Base-by-base conservation (phyloP, 768 basidiomycete species). In the Russula sp. region DNA sequence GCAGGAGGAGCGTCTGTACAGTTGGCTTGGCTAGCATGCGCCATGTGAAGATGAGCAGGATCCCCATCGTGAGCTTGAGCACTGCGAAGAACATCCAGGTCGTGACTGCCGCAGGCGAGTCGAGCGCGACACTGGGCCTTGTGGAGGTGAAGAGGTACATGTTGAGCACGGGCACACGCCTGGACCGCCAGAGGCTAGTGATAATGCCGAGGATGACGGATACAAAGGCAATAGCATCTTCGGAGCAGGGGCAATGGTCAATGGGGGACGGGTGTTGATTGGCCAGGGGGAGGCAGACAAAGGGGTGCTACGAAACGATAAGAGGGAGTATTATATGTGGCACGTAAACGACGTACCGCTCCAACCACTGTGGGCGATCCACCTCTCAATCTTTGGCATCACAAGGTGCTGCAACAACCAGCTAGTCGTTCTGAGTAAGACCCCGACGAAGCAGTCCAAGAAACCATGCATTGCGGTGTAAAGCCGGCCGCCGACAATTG, bases 221-320 rank as follows among this genome's bases (percentile, higher is more conserved):
- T n/a, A 89, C 76, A 66, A 94, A 88, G 0, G 96, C 94, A 55
- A 98, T 95, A 3, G 95, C 92, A 70, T 98, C 96, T 71, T 97
- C 96, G 74, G 97, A 99, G 74, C 96, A 98, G 2, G 96, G 96
- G 68, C 96, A 98, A 69, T 96, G 92, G 62, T 98, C 95, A 10
- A 96, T 89, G 0, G 96, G 96, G 68, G 95, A 89, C 0, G 95
- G 94, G 70, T 95, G 93, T 64, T 90, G 85, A 70, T 94, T 88
- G n/a, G 95, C 87, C 20, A 89, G 75, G 5, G 89, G 76, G 13
- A 93, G 75, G 61, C 82, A 84, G n/a, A 89, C 64, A 0, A 85
- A 80, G n/a, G 7, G 88, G 88, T n/a, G 88, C 84, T 78, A 68
- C 47, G 47, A 47, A 32, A 16, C 35, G 40, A 45, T 49, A 42